A percentile compares a stretch with the other conserved stretches of the same genome.
Evolutionary conservation across 1,284 basidiomycete genomes (phyloP).

Genomic region (Psilocybe mexicana): DNA sequence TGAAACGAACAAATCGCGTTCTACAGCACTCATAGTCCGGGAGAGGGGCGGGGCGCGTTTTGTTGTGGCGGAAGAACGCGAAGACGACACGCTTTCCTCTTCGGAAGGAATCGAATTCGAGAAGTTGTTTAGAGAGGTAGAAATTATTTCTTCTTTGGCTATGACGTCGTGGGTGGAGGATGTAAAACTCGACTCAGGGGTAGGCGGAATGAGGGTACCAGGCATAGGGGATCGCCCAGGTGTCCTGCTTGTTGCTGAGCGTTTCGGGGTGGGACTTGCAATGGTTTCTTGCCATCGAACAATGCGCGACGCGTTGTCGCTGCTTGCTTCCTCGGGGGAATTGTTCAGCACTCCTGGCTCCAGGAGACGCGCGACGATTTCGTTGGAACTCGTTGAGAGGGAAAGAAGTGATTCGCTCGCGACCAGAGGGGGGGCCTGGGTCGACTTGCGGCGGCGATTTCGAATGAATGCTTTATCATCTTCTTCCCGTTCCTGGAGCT

Average conservation of each 20-base stretch:
- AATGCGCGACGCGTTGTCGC: constrained; percentile 25
- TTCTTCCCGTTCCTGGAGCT: constrained; percentile 23
- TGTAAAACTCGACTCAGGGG: constrained; percentile 39
- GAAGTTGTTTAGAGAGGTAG: constrained; percentile 12
- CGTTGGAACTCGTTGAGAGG: constrained; percentile 37
- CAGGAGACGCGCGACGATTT: constrained; percentile 36
- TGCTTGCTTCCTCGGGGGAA: constrained; percentile 25
- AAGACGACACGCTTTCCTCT: constrained; percentile 4
- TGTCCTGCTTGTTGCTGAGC: constrained; percentile 11
- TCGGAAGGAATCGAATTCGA: neutral
- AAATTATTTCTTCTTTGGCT: constrained; percentile 10
- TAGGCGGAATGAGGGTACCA: constrained; percentile 49
- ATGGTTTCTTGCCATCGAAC: constrained; percentile 38
- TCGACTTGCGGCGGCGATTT: constrained; percentile 29
- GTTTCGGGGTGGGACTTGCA: constrained; percentile 11
- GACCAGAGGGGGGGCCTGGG: constrained; percentile 20
- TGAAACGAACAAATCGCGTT: constrained; percentile 50
- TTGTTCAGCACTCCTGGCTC: constrained; percentile 36
- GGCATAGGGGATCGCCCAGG: constrained; percentile 44
- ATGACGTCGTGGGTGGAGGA: constrained; percentile 10
- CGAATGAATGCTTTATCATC: constrained; percentile 30
- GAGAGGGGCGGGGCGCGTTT: constrained; percentile 30
- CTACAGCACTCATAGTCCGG: constrained; percentile 52
- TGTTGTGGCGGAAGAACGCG: constrained; percentile 15
- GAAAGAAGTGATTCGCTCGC: constrained; percentile 37